phyloP scores from a whole-genome alignment of 2,329 filamentous ascomycete species.

The Thielaviopsis euricoi region DNA sequence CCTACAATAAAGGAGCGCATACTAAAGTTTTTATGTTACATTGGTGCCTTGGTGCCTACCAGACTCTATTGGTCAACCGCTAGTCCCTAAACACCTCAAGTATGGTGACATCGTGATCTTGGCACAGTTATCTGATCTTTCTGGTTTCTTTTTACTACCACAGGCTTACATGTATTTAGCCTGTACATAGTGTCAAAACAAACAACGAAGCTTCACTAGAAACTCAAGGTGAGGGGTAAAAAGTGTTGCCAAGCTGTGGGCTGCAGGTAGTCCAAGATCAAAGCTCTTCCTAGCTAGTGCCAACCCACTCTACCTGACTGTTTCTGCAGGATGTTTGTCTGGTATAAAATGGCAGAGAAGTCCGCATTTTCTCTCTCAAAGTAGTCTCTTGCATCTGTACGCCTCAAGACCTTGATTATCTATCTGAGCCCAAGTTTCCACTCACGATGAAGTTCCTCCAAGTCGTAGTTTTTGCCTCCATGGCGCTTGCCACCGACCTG shows the following conservation, averaged over 20 bases:
- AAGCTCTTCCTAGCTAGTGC: not conserved
- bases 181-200: not conserved
- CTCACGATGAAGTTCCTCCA: slow-evolving; percentile 1
- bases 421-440: not conserved
- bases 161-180: not conserved
- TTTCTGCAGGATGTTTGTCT: not conserved
- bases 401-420: not conserved
- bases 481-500: slow-evolving; percentile 1
- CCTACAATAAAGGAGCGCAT: too few relatives aligned
- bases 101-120: not conserved
- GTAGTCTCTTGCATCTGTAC: not conserved
- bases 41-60: not conserved
- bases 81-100: not conserved
- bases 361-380: not conserved
- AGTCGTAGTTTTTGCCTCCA: slow-evolving; percentile 1
- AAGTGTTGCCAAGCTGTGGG: not conserved
- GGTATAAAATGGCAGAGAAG: not conserved
- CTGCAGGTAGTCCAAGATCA: not conserved
- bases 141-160: not conserved
- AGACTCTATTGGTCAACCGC: not conserved
- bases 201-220: not conserved
- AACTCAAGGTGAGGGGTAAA: not conserved
- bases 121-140: slow-evolving; percentile 8
- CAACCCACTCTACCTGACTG: not conserved
- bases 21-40: not conserved